Base-by-base conservation (phyloP, 2,329 filamentous ascomycete genomes). In the Fusarium irregulare region DNA sequence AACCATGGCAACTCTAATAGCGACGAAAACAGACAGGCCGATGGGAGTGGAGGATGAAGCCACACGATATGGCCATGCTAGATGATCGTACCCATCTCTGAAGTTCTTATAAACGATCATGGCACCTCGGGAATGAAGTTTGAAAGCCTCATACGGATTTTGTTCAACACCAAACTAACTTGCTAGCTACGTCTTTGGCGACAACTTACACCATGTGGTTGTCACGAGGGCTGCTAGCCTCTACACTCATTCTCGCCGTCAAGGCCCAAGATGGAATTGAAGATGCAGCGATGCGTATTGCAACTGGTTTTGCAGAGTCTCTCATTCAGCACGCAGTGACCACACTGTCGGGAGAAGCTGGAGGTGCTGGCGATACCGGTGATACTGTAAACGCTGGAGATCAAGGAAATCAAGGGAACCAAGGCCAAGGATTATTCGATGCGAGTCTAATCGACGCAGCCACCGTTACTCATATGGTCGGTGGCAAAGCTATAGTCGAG, bases 141-240 rank as follows among this genome's bases (percentile, higher is more conserved):
- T 21, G 16, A 18, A 40, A 54, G 25, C 21, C 20, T 37, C 37
- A 53, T 10, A 68, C 50, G n/a, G 25, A 64, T 44, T 44, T 41
- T 25, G 45, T 61, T n/a, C 25, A 64, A 65, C 41, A 47, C 28
- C 21, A 32, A 60, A 60, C 55, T 54, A 57, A 68, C 32, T n/a
- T 61, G 48, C 50, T 56, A 57, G 48, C 48, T 60, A 27, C 48
- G 45, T 71, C 57, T 70, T 42, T 56, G 48, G 23, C 47, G 59
- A 68, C 68, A 68, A 70, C 58, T 57, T 51, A 47, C 68, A 68
- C 28, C 47, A 70, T 70, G 68, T 64, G 68, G 68, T 70, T 70
- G 68, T 61, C 59, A 71, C 59, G 42, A 46, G 68, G 67, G 59
- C 68, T 70, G 40, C 45, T 70, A 32, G 64, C 59, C 64, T 71